These are phyloP conservation scores for Cucumis hystrix DNA, from an alignment of 306 rosid genomes.

Conservation along the genomic window DNA sequence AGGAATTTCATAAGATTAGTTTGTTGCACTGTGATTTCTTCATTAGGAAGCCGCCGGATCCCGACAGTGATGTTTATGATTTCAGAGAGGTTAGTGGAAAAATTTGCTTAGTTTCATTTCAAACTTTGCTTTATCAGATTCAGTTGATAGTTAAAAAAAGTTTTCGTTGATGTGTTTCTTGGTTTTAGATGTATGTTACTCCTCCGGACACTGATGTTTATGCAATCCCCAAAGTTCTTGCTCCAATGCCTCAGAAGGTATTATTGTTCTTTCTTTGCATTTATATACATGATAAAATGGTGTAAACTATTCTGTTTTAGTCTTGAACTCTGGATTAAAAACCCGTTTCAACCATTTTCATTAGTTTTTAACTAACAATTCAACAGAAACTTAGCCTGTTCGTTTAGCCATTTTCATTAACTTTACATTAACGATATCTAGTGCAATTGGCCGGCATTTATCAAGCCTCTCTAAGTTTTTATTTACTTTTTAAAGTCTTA, in stretches of 20 bases:
- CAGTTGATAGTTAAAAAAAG: not conserved
- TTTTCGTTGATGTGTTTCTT: not conserved
- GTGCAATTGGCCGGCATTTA: too few species aligned
- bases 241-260: constrained; percentile 95
- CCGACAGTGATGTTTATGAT: constrained; percentile 74
- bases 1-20: constrained; percentile 80
- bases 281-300: not conserved
- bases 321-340: not conserved
- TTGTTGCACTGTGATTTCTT: constrained; percentile 79
- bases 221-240: constrained; percentile 75
- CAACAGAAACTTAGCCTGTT: not conserved
- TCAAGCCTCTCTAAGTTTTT: too few species aligned
- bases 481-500: too few species aligned
- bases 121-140: not conserved
- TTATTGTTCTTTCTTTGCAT: not conserved
- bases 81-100: constrained; percentile 58
- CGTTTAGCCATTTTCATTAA: not conserved
- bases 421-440: too few species aligned
- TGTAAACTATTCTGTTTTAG: not conserved
- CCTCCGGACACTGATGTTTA: constrained; percentile 96
- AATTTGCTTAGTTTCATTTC: not conserved
- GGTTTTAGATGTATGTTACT: constrained; percentile 80
- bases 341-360: not conserved
- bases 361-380: not conserved
- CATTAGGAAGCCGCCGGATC: constrained; percentile 80